Percentiles rank a stretch among this genome's conserved stretches.
Evolutionary conservation across 768 basidiomycete genomes (phyloP).

Genomic region (Auriscalpium vulgare): DNA sequence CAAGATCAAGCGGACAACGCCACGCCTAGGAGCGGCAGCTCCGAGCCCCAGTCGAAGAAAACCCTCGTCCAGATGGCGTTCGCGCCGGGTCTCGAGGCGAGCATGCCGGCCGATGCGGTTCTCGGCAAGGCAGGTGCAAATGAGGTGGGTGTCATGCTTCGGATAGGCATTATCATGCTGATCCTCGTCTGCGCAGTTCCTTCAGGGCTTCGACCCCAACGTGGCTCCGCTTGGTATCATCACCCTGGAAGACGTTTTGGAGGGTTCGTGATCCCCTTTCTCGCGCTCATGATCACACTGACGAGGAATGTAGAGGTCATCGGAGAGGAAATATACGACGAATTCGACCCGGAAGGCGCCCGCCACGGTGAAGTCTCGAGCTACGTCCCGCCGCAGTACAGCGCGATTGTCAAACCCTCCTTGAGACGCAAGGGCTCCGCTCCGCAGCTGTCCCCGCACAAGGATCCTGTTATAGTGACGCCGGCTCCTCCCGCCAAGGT

Average conservation of each 20-base stretch:
- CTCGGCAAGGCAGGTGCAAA: constrained; percentile 66
- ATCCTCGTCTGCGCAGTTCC: constrained; percentile 39
- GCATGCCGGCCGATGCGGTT: constrained; percentile 85
- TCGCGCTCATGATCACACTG: neutral
- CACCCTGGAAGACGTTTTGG: constrained; percentile 87
- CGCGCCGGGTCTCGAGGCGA: constrained; percentile 50
- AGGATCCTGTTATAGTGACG: neutral
- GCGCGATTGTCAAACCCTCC: constrained; percentile 7
- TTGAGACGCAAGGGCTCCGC: constrained; percentile 13
- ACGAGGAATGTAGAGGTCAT: constrained; percentile 57
- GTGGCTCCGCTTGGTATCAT: constrained; percentile 87
- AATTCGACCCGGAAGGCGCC: constrained; percentile 71
- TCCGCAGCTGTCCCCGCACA: constrained; percentile 3
- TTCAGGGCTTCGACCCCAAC: constrained; percentile 74
- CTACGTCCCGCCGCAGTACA: constrained; percentile 19
- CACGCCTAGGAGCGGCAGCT: constrained; percentile 20
- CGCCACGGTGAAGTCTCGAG: constrained; percentile 19
- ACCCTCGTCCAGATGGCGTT: constrained; percentile 23
- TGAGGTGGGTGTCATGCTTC: constrained; percentile 36
- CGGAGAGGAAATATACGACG: constrained; percentile 89
- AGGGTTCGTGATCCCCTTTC: constrained; percentile 40
- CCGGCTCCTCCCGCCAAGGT: neutral
- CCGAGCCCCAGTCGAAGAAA: constrained; percentile 13
- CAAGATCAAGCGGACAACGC: constrained; percentile 16
- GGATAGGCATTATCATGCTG: neutral